Evolutionary conservation across 192 early-diverging fungal species (phyloP).

Genomic region (Rhizophagus clarus): DNA sequence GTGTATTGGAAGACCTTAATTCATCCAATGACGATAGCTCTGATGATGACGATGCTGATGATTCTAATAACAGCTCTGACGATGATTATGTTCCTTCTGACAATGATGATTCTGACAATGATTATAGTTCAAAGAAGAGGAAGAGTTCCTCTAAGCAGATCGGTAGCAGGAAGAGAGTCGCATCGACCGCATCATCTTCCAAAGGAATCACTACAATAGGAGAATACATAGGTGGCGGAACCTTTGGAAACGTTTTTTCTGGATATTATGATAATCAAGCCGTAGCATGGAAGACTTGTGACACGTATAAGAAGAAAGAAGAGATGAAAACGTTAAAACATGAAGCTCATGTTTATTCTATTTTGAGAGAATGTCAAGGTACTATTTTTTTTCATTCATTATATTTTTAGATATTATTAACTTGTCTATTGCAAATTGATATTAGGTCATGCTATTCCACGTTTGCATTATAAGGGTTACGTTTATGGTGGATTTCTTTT

Average conservation of each 20-base stretch:
- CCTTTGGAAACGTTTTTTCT: constrained; percentile 12
- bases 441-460: constrained; percentile 5
- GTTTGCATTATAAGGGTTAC: constrained; percentile 6
- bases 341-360: constrained; percentile 10
- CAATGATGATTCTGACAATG: neutral
- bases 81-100: neutral
- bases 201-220: constrained; percentile 10
- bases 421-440: constrained; percentile 22
- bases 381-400: constrained; percentile 2
- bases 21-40: neutral
- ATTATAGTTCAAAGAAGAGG: neutral
- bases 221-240: constrained; percentile 19
- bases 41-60: neutral
- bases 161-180: neutral
- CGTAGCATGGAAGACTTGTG: too few relatives aligned
- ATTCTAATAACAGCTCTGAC: neutral
- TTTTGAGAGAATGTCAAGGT: too few relatives aligned
- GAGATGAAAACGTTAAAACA: constrained; percentile 9
- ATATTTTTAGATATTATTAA: constrained; percentile 15
- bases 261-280: too few relatives aligned
- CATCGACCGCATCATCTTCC: neutral
- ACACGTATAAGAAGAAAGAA: neutral
- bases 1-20: neutral
- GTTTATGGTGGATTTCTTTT: neutral
- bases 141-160: neutral